These are phyloP conservation scores for Paramecium sexaurelia DNA, from an alignment of 73 alveolate species.

Conservation along the genomic window DNA sequence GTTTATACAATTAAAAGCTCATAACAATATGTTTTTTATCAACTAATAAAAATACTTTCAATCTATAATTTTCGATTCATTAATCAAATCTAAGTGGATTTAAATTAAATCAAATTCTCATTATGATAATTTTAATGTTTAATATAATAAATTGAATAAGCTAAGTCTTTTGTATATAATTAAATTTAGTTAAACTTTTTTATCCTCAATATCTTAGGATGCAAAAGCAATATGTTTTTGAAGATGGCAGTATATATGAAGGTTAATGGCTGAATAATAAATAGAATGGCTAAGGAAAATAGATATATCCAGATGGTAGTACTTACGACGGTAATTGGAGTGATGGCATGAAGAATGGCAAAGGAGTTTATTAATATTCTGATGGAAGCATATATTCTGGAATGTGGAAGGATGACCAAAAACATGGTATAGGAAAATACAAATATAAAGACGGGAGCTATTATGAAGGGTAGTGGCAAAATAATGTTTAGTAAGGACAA, in stretches of 20 bases:
- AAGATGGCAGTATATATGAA: background rate
- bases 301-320: slow-evolving; percentile 61
- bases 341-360: slow-evolving; percentile 70
- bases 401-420: slow-evolving; percentile 63
- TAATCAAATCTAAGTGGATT: too few species aligned
- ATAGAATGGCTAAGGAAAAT: slow-evolving; percentile 52
- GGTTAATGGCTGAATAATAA: background rate
- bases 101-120: background rate
- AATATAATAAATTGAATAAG: too few species aligned
- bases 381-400: slow-evolving; percentile 68
- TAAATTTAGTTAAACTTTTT: background rate
- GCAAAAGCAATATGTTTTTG: slow-evolving; percentile 16
- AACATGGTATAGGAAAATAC: slow-evolving; percentile 74
- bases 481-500: slow-evolving; percentile 74
- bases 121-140: background rate
- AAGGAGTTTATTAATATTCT: slow-evolving; percentile 66
- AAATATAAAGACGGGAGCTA: slow-evolving; percentile 63
- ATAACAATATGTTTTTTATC: too few species aligned
- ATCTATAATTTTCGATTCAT: too few species aligned
- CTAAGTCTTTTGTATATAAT: background rate
- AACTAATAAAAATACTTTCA: too few species aligned
- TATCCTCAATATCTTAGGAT: background rate
- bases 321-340: slow-evolving; percentile 68
- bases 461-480: slow-evolving; percentile 79
- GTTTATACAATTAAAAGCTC: too few species aligned